Evolutionary conservation across 805 yeast genomes (phyloP).

Genomic region (Metschnikowia peoriensis): DNA sequence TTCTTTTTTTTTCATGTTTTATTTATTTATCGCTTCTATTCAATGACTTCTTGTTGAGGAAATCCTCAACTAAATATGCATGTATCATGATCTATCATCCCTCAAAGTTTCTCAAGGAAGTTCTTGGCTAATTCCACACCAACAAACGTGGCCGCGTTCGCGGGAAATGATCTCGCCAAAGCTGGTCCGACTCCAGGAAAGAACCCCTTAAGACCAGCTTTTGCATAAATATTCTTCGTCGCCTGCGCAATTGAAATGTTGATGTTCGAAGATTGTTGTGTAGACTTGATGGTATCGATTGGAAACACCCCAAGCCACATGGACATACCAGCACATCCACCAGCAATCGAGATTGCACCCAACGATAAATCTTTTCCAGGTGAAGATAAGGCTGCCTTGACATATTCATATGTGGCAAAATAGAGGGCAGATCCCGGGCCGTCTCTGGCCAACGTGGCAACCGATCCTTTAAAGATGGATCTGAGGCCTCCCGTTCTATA

Average conservation of each 20-base stretch:
- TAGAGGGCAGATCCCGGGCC: conserved; percentile 97
- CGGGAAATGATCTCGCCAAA: conserved; percentile 90
- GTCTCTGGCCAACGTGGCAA: conserved; percentile 91
- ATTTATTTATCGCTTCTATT: neutral
- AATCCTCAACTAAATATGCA: no score
- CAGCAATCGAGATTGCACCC: conserved; percentile 78
- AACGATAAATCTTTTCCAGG: conserved; percentile 63
- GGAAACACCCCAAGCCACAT: conserved; percentile 99
- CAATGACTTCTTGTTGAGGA: no score
- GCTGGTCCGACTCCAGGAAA: conserved; percentile 99
- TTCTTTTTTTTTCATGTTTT: neutral
- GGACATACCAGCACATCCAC: conserved; percentile 93
- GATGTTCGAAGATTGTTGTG: conserved; percentile 64
- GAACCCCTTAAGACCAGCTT: conserved; percentile 85
- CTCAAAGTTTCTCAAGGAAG: conserved; percentile 32
- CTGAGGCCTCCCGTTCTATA: conserved; percentile 76
- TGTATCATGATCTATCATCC: no score
- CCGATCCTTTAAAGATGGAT: conserved; percentile 87
- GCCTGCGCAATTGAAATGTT: conserved; percentile 59
- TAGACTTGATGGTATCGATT: conserved; percentile 87
- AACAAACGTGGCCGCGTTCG: conserved; percentile 97
- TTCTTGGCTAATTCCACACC: conserved; percentile 84
- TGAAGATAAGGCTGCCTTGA: conserved; percentile 61
- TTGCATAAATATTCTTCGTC: conserved; percentile 63
- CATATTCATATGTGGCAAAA: conserved; percentile 88